phyloP scores from a whole-genome alignment of 176 grass and related monocot species.

The Lolium rigidum region DNA sequence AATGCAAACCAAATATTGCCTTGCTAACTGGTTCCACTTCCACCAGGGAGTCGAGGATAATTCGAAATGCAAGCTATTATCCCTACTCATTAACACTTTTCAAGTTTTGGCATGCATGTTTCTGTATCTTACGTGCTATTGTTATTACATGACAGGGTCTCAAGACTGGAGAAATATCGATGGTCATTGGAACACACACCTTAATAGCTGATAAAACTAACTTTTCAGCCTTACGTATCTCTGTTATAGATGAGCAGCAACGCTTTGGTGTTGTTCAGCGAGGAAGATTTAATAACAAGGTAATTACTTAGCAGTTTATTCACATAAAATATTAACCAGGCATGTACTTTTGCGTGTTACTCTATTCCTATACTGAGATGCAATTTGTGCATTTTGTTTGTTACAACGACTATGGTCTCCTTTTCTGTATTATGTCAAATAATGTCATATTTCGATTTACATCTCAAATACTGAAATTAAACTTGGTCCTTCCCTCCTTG shows the following conservation, averaged over 20 bases:
- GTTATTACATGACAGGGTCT: conserved; percentile 65
- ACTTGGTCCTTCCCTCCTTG: neutral
- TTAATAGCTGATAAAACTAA: conserved; percentile 84
- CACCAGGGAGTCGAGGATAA: conserved; percentile 65
- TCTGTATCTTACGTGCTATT: conserved; percentile 32
- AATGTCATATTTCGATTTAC: neutral
- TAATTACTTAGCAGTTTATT: conserved; percentile 39
- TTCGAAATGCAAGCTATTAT: conserved; percentile 67
- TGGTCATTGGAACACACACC: conserved; percentile 97
- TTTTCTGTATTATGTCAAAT: conserved; percentile 5
- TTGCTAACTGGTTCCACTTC: conserved; percentile 94
- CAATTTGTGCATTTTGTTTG: conserved; percentile 33
- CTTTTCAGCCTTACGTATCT: conserved; percentile 71
- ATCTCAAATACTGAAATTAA: conserved; percentile 13
- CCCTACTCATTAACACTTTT: conserved; percentile 38
- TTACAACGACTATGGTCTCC: neutral
- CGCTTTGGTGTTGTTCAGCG: conserved; percentile 90
- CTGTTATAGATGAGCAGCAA: conserved; percentile 91
- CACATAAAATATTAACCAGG: conserved; percentile 35
- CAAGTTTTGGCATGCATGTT: conserved; percentile 36
- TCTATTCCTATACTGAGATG: conserved; percentile 26
- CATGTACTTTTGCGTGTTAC: conserved; percentile 29
- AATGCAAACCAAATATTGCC: conserved; percentile 75
- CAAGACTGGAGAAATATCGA: conserved; percentile 74
- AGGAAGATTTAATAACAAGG: conserved; percentile 92